Base-by-base conservation (phyloP, 202 grass and related monocot species). In the Bolboschoenoplectus hybrid region DNA sequence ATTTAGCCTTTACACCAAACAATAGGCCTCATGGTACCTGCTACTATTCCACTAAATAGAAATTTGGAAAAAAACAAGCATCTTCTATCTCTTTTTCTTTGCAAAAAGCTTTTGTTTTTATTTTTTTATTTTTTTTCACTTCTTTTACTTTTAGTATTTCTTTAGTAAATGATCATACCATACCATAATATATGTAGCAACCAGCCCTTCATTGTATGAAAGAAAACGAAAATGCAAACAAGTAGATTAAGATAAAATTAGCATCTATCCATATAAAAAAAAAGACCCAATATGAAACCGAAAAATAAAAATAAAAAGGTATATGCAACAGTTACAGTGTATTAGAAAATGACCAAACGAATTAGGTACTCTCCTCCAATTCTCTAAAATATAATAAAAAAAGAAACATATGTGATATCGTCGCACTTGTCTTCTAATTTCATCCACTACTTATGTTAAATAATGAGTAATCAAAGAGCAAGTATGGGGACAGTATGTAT, bases 11-110 rank as follows among this genome's bases (percentile, higher is more conserved):
- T 81, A 40, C 73, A 61, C 26, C 26, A 26, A 26, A 19, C 79
- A 81, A 92, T 69, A 94, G 92, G 60, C 90, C 95, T 89, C 88
- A 75, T 89, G 93, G 95, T 98, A 93, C 63, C 6, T 57, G 13
- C 51, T 78, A 17, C 32, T 57, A 38, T 56, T 39, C 50, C 26
- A 26, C 26, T 26, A 26, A 26, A 26, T 26, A 26, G 26, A 26
- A 26, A 26, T 26, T 26, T 26, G 26, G 26, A 26, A 26, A 26
- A 26, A 26, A 26, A 26, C 26, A 26, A 26, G 26, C 26, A 26
- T 26, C 26, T 26, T 26, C 26, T 26, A 26, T 26, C 26, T 26
- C 26, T 26, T 26, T 26, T 26, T 26, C 26, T 26, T 26, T 26
- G 26, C 26, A 26, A 26, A 26, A 26, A 26, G 26, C 26, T 26